Percentiles rank a stretch among this genome's conserved stretches.
Evolutionary conservation across 2,329 filamentous ascomycete genomes (phyloP).

Genomic region (Alternaria consortialis): DNA sequence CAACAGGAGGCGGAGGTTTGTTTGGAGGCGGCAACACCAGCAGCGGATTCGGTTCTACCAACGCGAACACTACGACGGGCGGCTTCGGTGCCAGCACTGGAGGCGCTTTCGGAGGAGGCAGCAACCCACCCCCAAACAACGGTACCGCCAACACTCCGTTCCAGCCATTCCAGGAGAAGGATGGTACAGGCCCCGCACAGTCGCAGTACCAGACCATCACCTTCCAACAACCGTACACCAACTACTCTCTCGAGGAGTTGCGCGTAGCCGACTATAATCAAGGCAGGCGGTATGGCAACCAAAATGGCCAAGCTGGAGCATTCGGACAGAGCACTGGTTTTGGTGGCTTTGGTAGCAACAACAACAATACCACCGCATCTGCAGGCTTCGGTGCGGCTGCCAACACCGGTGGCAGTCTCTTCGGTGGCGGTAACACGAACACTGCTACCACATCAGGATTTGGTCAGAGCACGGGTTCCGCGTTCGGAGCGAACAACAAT

Average conservation of each 20-base stretch:
- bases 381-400: slow-evolving; percentile 61
- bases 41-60: slow-evolving; percentile 39
- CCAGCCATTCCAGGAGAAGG: slow-evolving; percentile 76
- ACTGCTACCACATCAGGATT: slow-evolving; percentile 44
- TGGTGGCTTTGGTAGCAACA: slow-evolving; percentile 55
- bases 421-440: slow-evolving; percentile 51
- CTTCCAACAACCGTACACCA: slow-evolving; percentile 82
- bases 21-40: slow-evolving; percentile 42
- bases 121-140: slow-evolving; percentile 48
- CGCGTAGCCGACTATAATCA: slow-evolving; percentile 84
- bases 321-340: slow-evolving; percentile 76
- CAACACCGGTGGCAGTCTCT: slow-evolving; percentile 55
- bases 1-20: slow-evolving; percentile 36
- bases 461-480: slow-evolving; percentile 43
- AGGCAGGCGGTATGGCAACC: slow-evolving; percentile 83
- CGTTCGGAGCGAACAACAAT: slow-evolving; percentile 39
- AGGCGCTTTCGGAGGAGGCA: slow-evolving; percentile 44
- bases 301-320: slow-evolving; percentile 79
- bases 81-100: slow-evolving; percentile 36
- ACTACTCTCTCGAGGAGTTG: slow-evolving; percentile 81
- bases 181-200: slow-evolving; percentile 63
- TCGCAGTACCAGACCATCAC: slow-evolving; percentile 80
- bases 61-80: slow-evolving; percentile 26
- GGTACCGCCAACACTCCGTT: slow-evolving; percentile 75
- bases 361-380: slow-evolving; percentile 44